Evolutionary conservation across 2,329 filamentous ascomycete species (phyloP), one percentile per base, ranked within the genome.

Genomic region (Aspergillus chevalieri): DNA sequence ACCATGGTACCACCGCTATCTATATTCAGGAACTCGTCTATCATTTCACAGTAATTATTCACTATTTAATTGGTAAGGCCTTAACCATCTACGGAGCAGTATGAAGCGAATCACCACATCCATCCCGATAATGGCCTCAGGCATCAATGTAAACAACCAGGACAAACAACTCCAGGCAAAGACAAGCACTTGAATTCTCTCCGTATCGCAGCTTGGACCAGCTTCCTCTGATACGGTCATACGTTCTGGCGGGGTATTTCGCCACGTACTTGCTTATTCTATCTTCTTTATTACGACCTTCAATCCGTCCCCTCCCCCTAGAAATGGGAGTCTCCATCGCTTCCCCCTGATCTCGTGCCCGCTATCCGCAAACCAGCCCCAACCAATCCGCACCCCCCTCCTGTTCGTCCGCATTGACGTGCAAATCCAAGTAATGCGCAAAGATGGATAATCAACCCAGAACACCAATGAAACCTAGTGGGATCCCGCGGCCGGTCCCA

Each of bases 401-500:
- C 33, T 39, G 14, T 44, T 36, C 34, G 44, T 22, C 19, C 28
- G 24, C 33, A 33, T 24, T 41, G 7, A 19, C 5, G 7, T n/a
- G 44, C 45, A 46, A 46, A 10, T 12, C 10, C 24, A 43, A 39
- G 28, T 21, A 15, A 46, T 54, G 43, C 44, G 48, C 49, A 30
- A 30, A 30, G 26, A 72, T 72, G 70, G 66, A 71, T 36, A 58
- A 59, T 24, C 63, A 65, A 52, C 56, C 57, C 8, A 66, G 58
- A 49, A 57, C 59, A 43, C 60, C 58, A 38, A 52, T 49, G 26
- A 64, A 60, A 36, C 63, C 64, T 22, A 72, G 66, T 50, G 65
- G 65, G 30, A 71, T 81, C 46, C 79, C 79, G 51, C 72, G 78
- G 42, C 71, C 74, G 38, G 57, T 63, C 41, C 81, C 79, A 17